These are phyloP conservation scores for Paramyrothecium sp. DNA, from an alignment of 2,329 filamentous ascomycete species.

Conservation along the genomic window DNA sequence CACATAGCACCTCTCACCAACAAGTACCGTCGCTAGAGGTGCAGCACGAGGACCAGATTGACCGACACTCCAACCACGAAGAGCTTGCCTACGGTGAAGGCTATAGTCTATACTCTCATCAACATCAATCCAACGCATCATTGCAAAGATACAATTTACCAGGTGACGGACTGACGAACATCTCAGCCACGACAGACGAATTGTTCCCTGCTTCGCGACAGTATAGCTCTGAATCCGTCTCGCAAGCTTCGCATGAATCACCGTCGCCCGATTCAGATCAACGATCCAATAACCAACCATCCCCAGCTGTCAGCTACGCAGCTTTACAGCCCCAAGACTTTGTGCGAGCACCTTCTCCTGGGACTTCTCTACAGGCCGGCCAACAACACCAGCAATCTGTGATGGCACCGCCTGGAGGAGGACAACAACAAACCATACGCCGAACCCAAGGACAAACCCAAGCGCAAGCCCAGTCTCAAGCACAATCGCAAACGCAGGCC, in stretches of 20 bases:
- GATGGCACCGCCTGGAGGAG: conserved; percentile 49
- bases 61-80: conserved; percentile 31
- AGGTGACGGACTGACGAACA: conserved; percentile 30
- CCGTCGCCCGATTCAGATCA: conserved; percentile 49
- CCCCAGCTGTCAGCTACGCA: conserved; percentile 38
- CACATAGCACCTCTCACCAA: conserved; percentile 26
- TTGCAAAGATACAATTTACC: conserved; percentile 29
- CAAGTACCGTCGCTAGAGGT: conserved; percentile 15
- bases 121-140: conserved; percentile 1
- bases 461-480: not conserved
- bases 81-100: conserved; percentile 37
- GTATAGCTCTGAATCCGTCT: conserved; percentile 56
- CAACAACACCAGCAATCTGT: conserved; percentile 27
- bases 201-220: not conserved
- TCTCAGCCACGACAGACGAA: conserved; percentile 21
- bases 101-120: conserved; percentile 16
- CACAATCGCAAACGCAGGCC: not conserved
- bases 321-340: conserved; percentile 33
- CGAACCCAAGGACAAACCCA: not conserved
- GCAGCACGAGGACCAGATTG: conserved; percentile 8
- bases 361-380: conserved; percentile 24
- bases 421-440: conserved; percentile 25
- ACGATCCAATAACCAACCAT: conserved; percentile 36
- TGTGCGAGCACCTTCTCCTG: conserved; percentile 23
- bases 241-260: conserved; percentile 63